These are phyloP conservation scores for Xylaria sp. DNA, from an alignment of 2,329 filamentous ascomycete genomes.

Conservation along the genomic window DNA sequence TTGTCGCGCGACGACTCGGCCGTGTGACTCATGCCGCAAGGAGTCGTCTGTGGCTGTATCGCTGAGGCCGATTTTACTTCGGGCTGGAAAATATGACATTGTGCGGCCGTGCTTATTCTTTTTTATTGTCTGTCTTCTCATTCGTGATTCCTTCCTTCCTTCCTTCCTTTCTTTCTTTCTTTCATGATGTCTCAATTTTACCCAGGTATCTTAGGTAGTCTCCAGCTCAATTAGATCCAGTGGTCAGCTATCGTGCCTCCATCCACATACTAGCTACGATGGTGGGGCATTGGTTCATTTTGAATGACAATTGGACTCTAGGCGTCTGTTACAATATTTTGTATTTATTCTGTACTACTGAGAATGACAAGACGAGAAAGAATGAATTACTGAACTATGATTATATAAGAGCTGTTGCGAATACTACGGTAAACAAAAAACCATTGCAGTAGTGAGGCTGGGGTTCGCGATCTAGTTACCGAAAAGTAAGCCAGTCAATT, in stretches of 20 bases:
- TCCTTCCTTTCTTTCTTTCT: background rate
- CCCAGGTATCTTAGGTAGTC: too few relatives aligned
- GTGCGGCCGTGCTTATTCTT: background rate
- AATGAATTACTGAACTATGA: background rate
- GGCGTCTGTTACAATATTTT: background rate
- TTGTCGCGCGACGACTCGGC: background rate
- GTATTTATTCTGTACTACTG: background rate
- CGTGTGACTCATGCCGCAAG: conserved; percentile 35
- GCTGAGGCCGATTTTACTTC: background rate
- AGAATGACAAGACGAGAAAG: background rate
- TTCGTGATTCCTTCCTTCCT: background rate
- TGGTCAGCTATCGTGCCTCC: background rate
- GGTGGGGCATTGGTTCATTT: background rate
- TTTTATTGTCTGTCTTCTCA: background rate
- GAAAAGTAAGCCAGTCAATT: too few relatives aligned
- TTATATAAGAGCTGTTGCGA: background rate
- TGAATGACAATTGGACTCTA: background rate
- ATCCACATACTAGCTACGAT: background rate
- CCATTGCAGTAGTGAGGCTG: too few relatives aligned
- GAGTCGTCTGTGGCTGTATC: background rate
- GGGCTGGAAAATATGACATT: conserved; percentile 1
- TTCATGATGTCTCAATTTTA: too few relatives aligned
- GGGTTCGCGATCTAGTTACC: too few relatives aligned
- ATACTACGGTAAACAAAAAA: background rate
- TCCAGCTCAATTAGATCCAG: background rate